These are phyloP conservation scores for Aechmea fasciata DNA, from an alignment of 176 grass and related monocot genomes.

Conservation along the genomic window DNA sequence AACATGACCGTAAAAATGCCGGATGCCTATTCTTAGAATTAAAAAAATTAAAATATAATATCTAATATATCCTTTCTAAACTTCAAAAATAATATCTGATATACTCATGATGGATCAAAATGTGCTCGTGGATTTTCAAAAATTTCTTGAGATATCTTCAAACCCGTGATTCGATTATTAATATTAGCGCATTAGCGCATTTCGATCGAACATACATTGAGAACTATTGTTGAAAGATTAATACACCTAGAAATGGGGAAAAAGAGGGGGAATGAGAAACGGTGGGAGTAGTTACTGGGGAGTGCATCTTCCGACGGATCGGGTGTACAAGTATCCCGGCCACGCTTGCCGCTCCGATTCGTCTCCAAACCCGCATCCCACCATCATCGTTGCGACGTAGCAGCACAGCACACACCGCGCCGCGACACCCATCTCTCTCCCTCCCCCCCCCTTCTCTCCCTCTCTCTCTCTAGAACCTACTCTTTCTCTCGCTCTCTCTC, in stretches of 20 bases:
- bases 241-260: background rate
- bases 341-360: conserved; percentile 29
- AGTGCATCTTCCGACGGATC: conserved; percentile 72
- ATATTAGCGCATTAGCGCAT: too few species aligned
- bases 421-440: conserved; percentile 31
- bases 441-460: conserved; percentile 13
- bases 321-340: conserved; percentile 90
- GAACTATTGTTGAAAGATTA: background rate
- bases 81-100: too few species aligned
- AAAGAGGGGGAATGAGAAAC: background rate
- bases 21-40: too few species aligned
- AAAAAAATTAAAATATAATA: too few species aligned
- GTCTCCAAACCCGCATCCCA: conserved; percentile 23
- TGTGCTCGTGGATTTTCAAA: too few species aligned
- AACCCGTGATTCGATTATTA: too few species aligned
- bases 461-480: background rate
- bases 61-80: too few species aligned
- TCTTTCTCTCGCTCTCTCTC: background rate
- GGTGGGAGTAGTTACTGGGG: conserved; percentile 46
- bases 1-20: too few species aligned
- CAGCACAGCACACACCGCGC: conserved; percentile 24
- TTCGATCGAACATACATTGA: too few species aligned
- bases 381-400: conserved; percentile 15
- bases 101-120: too few species aligned
- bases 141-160: too few species aligned